Evolutionary conservation across 805 yeast genomes (phyloP).

Genomic region (Lipomyces spencermartinsiae): DNA sequence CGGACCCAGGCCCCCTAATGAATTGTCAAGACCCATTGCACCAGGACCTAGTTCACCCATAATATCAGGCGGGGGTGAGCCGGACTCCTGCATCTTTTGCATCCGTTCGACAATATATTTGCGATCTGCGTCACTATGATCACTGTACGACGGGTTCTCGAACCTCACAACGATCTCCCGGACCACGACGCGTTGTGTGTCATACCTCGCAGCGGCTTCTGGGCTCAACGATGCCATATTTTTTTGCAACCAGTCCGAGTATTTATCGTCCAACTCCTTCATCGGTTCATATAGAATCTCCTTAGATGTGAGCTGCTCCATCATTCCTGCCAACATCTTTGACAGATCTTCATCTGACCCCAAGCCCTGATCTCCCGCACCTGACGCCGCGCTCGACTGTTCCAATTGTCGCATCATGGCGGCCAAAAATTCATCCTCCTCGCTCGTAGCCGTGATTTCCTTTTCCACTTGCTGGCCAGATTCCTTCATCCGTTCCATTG

Average conservation of each 20-base stretch:
- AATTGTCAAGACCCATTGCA: constrained; percentile 20
- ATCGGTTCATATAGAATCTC: constrained; percentile 88
- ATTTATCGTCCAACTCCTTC: constrained; percentile 76
- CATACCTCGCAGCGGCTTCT: constrained; percentile 60
- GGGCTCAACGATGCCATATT: constrained; percentile 54
- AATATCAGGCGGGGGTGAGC: constrained; percentile 80
- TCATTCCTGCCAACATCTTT: constrained; percentile 70
- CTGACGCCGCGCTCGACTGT: constrained; percentile 42
- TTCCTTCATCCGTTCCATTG: constrained; percentile 78
- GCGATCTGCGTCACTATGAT: constrained; percentile 52
- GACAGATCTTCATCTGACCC: constrained; percentile 64
- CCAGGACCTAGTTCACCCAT: constrained; percentile 58
- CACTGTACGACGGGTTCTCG: constrained; percentile 69
- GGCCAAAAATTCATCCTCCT: constrained; percentile 59
- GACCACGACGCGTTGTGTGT: constrained; percentile 67
- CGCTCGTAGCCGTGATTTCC: constrained; percentile 48
- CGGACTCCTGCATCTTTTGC: constrained; percentile 69
- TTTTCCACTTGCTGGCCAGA: constrained; percentile 76
- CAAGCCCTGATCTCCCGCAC: constrained; percentile 53
- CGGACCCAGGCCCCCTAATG: constrained; percentile 12
- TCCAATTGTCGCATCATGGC: constrained; percentile 69
- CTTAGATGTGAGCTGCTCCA: constrained; percentile 82
- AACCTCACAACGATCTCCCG: constrained; percentile 66
- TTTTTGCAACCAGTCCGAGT: constrained; percentile 70
- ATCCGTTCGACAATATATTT: constrained; percentile 62